Evolutionary conservation across 1,139 yeast genomes (phyloP).

Genomic region (Yamadazyma songkhlaensis): DNA sequence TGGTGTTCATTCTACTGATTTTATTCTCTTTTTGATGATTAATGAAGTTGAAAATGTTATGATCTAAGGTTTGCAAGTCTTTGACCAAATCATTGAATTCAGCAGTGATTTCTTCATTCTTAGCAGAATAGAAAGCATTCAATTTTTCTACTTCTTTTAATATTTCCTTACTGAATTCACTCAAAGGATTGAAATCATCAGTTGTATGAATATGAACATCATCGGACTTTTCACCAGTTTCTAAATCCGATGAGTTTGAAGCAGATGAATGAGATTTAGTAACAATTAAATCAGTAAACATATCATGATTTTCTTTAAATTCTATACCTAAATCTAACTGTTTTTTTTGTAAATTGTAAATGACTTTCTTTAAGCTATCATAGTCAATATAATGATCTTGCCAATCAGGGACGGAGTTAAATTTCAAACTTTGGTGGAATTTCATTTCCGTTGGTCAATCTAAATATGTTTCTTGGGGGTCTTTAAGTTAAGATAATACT

Average conservation of each 20-base stretch:
- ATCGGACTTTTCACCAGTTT: conserved; percentile 4
- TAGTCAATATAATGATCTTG: conserved; percentile 64
- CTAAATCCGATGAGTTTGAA: not conserved
- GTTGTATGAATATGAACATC: conserved; percentile 1
- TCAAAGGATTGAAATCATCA: conserved; percentile 12
- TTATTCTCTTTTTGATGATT: conserved; percentile 13
- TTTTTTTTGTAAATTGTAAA: conserved; percentile 47
- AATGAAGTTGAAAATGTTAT: conserved; percentile 28
- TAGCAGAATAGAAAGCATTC: conserved; percentile 49
- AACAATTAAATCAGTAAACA: not conserved
- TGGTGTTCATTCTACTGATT: conserved; percentile 23
- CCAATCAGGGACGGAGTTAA: conserved; percentile 85
- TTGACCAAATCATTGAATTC: conserved; percentile 46
- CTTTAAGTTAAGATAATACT: too few species aligned
- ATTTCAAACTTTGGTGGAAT: conserved; percentile 70
- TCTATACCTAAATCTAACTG: conserved; percentile 24
- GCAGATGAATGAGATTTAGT: not conserved
- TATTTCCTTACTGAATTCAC: conserved; percentile 45
- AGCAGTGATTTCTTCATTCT: conserved; percentile 45
- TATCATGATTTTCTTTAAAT: conserved; percentile 13
- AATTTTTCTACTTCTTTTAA: conserved; percentile 56
- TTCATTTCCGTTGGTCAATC: conserved; percentile 43
- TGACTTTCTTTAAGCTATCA: conserved; percentile 58
- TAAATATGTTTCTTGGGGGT: too few species aligned
- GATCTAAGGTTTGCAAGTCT: conserved; percentile 32